Conservation (phyloP, 2,329 filamentous ascomycete genomes). For the Fusarium liriodendri region DNA sequence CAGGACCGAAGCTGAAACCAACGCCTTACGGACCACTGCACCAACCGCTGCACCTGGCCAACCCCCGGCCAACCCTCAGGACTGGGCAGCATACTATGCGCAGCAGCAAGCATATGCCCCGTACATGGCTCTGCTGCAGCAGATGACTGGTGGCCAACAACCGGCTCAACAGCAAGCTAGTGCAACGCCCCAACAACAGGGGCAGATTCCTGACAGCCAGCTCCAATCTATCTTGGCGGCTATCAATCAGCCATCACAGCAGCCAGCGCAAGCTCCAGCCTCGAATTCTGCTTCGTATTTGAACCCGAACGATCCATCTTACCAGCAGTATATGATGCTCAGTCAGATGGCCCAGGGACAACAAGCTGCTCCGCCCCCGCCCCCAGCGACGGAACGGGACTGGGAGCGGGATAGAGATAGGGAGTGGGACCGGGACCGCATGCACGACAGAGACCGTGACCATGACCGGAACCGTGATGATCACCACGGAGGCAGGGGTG, state of each 20-base stretch:
- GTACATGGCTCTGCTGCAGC: conserved; percentile 56
- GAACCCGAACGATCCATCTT: conserved; percentile 54
- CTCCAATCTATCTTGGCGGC: conserved; percentile 58
- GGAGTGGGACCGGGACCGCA: conserved; percentile 33
- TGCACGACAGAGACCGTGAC: conserved; percentile 50
- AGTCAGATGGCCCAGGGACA: conserved; percentile 52
- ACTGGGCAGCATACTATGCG: conserved; percentile 56
- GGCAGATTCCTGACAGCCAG: conserved; percentile 51
- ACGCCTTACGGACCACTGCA: conserved; percentile 42
- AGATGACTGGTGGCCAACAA: conserved; percentile 52
- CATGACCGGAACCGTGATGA: conserved; percentile 49
- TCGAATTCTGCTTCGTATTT: conserved; percentile 41
- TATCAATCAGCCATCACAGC: conserved; percentile 52
- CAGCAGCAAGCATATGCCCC: conserved; percentile 56
- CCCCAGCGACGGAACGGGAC: conserved; percentile 48
- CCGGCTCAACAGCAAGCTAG: conserved; percentile 21
- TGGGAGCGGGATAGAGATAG: conserved; percentile 42
- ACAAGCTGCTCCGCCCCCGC: conserved; percentile 39
- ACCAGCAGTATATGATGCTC: conserved; percentile 54
- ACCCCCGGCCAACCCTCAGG: conserved; percentile 43
- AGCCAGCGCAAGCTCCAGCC: conserved; percentile 33
- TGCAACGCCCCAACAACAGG: conserved; percentile 33
- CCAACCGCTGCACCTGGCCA: conserved; percentile 29
- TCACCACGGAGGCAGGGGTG: conserved; percentile 46
- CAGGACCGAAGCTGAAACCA: conserved; percentile 48